Evolutionary conservation across 768 basidiomycete genomes (phyloP), one percentile per base, ranked within the genome.

Genomic region (Pulveroboletus ravenelii): DNA sequence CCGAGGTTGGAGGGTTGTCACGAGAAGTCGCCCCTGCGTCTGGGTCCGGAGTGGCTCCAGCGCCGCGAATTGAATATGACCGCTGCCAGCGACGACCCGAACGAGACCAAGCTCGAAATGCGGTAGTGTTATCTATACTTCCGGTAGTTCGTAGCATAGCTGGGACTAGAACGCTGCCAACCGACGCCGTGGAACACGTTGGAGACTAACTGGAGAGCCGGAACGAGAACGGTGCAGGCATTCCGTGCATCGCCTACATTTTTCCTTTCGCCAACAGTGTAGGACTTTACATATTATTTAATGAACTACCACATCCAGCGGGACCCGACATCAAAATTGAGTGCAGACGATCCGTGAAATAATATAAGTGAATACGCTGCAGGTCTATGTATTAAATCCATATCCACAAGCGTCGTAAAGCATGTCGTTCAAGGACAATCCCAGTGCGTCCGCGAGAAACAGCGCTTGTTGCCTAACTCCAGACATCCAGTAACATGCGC

Each of bases 401-500:
- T 42, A 56, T 48, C 38, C 39, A 47, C 36, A 48, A 52, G 42
- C 36, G 36, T 55, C 48, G 15, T 48, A 31, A 57, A 37, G 40
- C 46, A 40, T 20, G 44, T 52, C 43, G 32, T 51, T 46, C 40
- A 41, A 30, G 31, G 44, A 36, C 32, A 20, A 25, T 50, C 41
- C 41, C 10, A 25, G 27, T 41, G 20, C 44, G 10, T 30, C 37
- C n/a, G 39, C 17, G 23, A 8, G 3, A 31, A 48, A 31, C 3
- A 25, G 46, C 6, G 35, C 25, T 12, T n/a, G 31, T 38, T n/a
- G 9, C 68, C 72, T 71, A 91, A 71, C 88, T 89, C 90, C 90
- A 93, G 55, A 93, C 91, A 69, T 94, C 92, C 56, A 90, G 68
- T 76, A 94, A 76, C 55, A 93, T 75, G 58, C 93, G 74, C 51